Evolutionary conservation across 768 basidiomycete species (phyloP).

Genomic region (Coprinopsis sp.): DNA sequence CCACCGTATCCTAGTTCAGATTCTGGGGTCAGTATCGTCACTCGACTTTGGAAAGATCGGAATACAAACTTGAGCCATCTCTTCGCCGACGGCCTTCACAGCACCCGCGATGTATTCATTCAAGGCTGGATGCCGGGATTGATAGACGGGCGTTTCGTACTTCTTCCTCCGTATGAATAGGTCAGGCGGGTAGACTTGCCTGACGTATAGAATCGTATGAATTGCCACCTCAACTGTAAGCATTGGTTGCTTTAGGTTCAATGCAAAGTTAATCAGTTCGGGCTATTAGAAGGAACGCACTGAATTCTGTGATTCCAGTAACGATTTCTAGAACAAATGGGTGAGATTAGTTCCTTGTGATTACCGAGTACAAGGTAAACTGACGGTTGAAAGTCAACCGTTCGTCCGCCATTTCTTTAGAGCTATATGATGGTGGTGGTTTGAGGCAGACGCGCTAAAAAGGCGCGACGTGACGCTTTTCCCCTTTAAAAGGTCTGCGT

Average conservation of each 20-base stretch:
- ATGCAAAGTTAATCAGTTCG: background rate
- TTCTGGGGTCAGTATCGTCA: background rate
- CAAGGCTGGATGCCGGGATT: slow-evolving; percentile 87
- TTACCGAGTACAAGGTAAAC: background rate
- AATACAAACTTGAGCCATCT: slow-evolving; percentile 57
- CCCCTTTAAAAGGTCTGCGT: no score
- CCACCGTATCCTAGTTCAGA: slow-evolving; percentile 59
- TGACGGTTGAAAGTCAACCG: slow-evolving; percentile 28
- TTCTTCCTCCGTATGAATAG: slow-evolving; percentile 85
- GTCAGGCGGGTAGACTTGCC: slow-evolving; percentile 85
- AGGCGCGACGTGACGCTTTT: no score
- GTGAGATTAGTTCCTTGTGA: background rate
- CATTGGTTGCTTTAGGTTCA: background rate
- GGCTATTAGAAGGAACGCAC: slow-evolving; percentile 33
- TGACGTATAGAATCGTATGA: slow-evolving; percentile 87
- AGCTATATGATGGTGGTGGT: background rate
- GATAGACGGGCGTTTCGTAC: slow-evolving; percentile 87
- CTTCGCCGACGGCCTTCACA: slow-evolving; percentile 75
- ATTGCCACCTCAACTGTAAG: slow-evolving; percentile 85
- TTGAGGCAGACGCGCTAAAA: background rate
- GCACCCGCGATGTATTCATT: slow-evolving; percentile 89
- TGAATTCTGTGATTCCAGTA: slow-evolving; percentile 65
- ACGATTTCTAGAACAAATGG: slow-evolving; percentile 44
- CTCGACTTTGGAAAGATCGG: background rate
- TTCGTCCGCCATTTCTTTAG: slow-evolving; percentile 6